Conservation (phyloP, 108 stramenopile genomes). For the Poteriospumella lacustris region DNA sequence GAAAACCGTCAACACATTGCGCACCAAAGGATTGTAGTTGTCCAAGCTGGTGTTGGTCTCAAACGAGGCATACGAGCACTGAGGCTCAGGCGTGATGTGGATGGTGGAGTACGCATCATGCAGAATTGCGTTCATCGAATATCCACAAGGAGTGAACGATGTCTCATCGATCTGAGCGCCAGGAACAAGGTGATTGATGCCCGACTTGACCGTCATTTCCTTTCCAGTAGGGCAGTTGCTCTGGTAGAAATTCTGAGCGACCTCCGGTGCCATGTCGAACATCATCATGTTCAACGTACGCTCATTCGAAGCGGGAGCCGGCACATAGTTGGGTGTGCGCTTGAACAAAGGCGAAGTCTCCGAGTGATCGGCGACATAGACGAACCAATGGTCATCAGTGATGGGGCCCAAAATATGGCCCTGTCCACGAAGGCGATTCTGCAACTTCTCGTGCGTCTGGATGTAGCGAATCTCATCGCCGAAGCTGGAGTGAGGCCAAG, state of each 20-base stretch:
- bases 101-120: slow-evolving; percentile 95
- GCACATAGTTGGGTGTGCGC: slow-evolving; percentile 65
- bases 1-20: slow-evolving; percentile 89
- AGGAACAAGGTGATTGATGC: slow-evolving; percentile 81
- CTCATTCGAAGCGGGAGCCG: slow-evolving; percentile 71
- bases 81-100: slow-evolving; percentile 96
- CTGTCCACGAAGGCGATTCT: slow-evolving; percentile 79
- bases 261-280: slow-evolving; percentile 93
- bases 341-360: background rate
- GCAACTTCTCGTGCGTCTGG: slow-evolving; percentile 70
- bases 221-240: slow-evolving; percentile 36
- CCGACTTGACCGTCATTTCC: slow-evolving; percentile 58
- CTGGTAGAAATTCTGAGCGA: slow-evolving; percentile 74
- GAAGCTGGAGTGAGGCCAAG: slow-evolving; percentile 59
- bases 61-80: slow-evolving; percentile 91
- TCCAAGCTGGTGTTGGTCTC: slow-evolving; percentile 91
- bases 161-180: slow-evolving; percentile 78
- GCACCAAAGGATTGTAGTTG: slow-evolving; percentile 78
- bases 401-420: slow-evolving; percentile 97
- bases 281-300: slow-evolving; percentile 99
- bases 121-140: slow-evolving; percentile 91
- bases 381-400: slow-evolving; percentile 98
- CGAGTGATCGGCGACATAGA: slow-evolving; percentile 84
- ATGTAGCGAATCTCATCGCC: slow-evolving; percentile 41
- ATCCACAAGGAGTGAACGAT: slow-evolving; percentile 31